Percentiles rank a stretch among this genome's conserved stretches.
Evolutionary conservation across 345 rosid genomes (phyloP).

Genomic region (Anastatica hierochuntica): DNA sequence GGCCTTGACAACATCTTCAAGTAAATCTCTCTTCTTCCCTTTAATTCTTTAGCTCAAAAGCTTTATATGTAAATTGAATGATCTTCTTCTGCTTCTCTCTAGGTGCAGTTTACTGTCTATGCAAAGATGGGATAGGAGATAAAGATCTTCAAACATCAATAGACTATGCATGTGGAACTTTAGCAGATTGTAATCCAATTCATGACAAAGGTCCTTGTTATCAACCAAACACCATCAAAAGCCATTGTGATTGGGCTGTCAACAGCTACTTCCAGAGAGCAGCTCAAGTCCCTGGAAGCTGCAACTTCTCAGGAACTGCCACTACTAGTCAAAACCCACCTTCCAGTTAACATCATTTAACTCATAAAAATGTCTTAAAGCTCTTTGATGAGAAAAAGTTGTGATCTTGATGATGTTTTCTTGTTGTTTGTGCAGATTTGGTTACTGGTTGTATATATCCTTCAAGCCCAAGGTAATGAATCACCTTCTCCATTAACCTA

Average conservation of each 20-base stretch:
- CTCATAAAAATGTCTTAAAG: background rate
- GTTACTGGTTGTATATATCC: conserved; percentile 23
- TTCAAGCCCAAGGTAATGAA: conserved; percentile 22
- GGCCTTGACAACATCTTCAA: conserved; percentile 53
- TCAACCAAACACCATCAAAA: conserved; percentile 60
- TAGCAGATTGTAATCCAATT: conserved; percentile 56
- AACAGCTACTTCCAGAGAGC: conserved; percentile 30
- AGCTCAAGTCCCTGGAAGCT: conserved; percentile 23
- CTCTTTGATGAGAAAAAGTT: background rate
- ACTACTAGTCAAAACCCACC: conserved; percentile 26
- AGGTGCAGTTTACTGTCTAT: conserved; percentile 77
- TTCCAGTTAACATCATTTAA: conserved; percentile 1
- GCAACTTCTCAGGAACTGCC: conserved; percentile 25
- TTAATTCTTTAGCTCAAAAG: conserved; percentile 1
- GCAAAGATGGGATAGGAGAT: conserved; percentile 63
- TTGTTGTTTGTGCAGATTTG: conserved; percentile 24
- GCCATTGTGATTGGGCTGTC: conserved; percentile 33
- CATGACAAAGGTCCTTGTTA: conserved; percentile 63
- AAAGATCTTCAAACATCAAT: conserved; percentile 45
- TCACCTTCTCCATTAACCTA: conserved; percentile 5
- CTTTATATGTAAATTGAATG: too few relatives aligned
- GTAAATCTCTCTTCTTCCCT: conserved; percentile 34
- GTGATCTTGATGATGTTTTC: conserved; percentile 4
- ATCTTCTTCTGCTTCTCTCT: background rate
- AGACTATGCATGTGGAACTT: conserved; percentile 96